These are phyloP conservation scores for Globisporangium irregulare DNA, from an alignment of 352 stramenopile species.

Conservation along the genomic window DNA sequence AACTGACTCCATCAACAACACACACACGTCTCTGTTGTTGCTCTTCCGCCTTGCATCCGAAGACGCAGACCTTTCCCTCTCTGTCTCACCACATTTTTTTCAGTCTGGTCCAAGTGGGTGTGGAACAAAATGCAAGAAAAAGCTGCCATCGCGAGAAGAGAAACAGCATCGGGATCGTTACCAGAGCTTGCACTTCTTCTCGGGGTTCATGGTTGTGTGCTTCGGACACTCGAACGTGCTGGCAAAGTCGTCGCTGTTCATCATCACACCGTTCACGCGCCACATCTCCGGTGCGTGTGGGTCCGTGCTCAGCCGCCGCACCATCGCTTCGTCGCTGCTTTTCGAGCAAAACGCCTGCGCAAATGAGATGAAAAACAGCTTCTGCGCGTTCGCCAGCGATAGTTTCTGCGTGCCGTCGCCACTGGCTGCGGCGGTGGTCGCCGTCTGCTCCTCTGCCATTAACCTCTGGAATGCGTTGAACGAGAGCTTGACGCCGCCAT, in stretches of 20 bases:
- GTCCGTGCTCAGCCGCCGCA: slow-evolving; percentile 49
- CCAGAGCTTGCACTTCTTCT: slow-evolving; percentile 74
- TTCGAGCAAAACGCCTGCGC: slow-evolving; percentile 73
- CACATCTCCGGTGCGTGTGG: slow-evolving; percentile 64
- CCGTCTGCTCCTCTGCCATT: slow-evolving; percentile 21
- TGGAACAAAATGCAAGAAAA: too few species aligned
- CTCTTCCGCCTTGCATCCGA: too few species aligned
- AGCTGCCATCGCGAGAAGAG: too few species aligned
- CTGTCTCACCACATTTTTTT: too few species aligned
- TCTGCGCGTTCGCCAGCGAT: slow-evolving; percentile 26
- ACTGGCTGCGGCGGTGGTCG: slow-evolving; percentile 15
- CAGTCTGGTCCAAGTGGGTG: too few species aligned
- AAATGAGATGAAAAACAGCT: slow-evolving; percentile 81
- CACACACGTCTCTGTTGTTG: too few species aligned
- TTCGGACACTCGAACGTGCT: slow-evolving; percentile 51
- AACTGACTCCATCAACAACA: too few species aligned
- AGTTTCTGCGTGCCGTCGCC: not conserved
- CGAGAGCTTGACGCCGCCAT: slow-evolving; percentile 72
- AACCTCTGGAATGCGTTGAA: slow-evolving; percentile 56
- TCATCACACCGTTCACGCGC: slow-evolving; percentile 77
- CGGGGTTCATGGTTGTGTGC: slow-evolving; percentile 64
- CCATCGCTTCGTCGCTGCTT: slow-evolving; percentile 51
- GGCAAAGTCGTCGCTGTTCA: slow-evolving; percentile 75
- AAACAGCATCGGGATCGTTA: slow-evolving; percentile 14
- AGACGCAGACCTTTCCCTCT: too few species aligned